A percentile compares a stretch with the other conserved stretches of the same genome.
These are phyloP conservation scores for Dactylellina haptotyla DNA, from an alignment of 2,329 filamentous ascomycete genomes.

Conservation along the genomic window DNA sequence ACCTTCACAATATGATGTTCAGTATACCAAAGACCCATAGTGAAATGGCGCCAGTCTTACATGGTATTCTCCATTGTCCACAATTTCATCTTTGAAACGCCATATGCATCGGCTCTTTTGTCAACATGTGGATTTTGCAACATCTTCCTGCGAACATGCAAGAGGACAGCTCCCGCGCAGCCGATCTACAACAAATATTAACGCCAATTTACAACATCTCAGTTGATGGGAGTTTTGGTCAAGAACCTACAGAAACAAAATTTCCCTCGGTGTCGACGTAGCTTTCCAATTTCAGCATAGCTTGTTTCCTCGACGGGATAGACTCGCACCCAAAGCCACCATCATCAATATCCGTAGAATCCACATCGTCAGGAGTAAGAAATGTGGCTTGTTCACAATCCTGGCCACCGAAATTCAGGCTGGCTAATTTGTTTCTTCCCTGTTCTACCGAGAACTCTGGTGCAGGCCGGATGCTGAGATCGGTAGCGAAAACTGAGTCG, in stretches of 20 bases:
- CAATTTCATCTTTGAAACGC: constrained; percentile 75
- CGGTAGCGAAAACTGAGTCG: neutral
- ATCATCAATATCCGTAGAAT: constrained; percentile 59
- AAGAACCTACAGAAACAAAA: constrained; percentile 70
- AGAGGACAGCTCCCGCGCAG: constrained; percentile 87
- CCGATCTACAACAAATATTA: constrained; percentile 67
- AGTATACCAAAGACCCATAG: neutral
- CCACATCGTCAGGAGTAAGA: constrained; percentile 55
- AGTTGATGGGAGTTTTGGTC: constrained; percentile 62
- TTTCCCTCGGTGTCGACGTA: constrained; percentile 71
- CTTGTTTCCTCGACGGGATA: constrained; percentile 12
- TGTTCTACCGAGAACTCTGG: constrained; percentile 50
- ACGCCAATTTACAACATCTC: neutral
- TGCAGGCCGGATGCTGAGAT: constrained; percentile 47
- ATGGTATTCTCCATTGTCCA: constrained; percentile 74
- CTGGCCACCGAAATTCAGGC: neutral
- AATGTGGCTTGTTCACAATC: constrained; percentile 5
- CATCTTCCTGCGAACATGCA: constrained; percentile 76
- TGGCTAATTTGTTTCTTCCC: constrained; percentile 38
- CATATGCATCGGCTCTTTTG: constrained; percentile 68
- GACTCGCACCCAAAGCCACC: constrained; percentile 10
- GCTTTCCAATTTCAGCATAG: constrained; percentile 78
- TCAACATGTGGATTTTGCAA: constrained; percentile 72
- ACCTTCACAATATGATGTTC: constrained; percentile 67
- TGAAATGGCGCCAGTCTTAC: constrained; percentile 61